phyloP scores from a whole-genome alignment of 2,329 filamentous ascomycete genomes.

The Graphilbum fragrans region DNA sequence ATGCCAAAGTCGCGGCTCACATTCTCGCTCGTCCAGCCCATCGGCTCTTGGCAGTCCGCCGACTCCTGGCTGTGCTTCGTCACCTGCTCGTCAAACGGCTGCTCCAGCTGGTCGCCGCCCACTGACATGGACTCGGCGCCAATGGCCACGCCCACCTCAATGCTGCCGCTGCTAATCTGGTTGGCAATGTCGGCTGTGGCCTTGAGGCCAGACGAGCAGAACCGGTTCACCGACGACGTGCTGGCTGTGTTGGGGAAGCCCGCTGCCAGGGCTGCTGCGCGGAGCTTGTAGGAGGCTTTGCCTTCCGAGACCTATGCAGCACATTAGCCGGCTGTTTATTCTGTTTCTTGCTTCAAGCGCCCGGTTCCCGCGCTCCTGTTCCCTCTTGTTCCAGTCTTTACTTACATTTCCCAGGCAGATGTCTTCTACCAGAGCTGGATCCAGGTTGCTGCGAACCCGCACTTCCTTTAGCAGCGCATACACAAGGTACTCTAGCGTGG shows the following conservation, averaged over 20 bases:
- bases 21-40: slow-evolving; percentile 98
- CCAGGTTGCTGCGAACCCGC: slow-evolving; percentile 58
- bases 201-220: slow-evolving; percentile 95
- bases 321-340: too few species aligned
- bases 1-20: slow-evolving; percentile 86
- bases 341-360: too few species aligned
- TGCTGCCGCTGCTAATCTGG: slow-evolving; percentile 66
- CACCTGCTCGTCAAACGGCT: slow-evolving; percentile 69
- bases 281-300: slow-evolving; percentile 83
- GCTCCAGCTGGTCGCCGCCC: slow-evolving; percentile 56
- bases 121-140: slow-evolving; percentile 83
- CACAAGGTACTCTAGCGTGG: slow-evolving; percentile 73
- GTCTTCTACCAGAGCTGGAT: slow-evolving; percentile 75
- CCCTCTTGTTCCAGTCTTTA: too few species aligned
- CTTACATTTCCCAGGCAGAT: slow-evolving; percentile 82
- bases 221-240: slow-evolving; percentile 78
- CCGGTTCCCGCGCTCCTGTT: too few species aligned
- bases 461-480: slow-evolving; percentile 74
- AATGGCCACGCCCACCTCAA: slow-evolving; percentile 77
- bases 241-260: slow-evolving; percentile 86
- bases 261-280: slow-evolving; percentile 77
- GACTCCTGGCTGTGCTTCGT: slow-evolving; percentile 61
- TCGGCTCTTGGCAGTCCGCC: slow-evolving; percentile 79
- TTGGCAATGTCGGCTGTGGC: slow-evolving; percentile 91
- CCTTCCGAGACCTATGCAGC: slow-evolving; percentile 72